Percentiles rank a stretch among this genome's conserved stretches.
phyloP scores from a whole-genome alignment of 2,329 filamentous ascomycete species.

The Ceratocystiopsis minuta region DNA sequence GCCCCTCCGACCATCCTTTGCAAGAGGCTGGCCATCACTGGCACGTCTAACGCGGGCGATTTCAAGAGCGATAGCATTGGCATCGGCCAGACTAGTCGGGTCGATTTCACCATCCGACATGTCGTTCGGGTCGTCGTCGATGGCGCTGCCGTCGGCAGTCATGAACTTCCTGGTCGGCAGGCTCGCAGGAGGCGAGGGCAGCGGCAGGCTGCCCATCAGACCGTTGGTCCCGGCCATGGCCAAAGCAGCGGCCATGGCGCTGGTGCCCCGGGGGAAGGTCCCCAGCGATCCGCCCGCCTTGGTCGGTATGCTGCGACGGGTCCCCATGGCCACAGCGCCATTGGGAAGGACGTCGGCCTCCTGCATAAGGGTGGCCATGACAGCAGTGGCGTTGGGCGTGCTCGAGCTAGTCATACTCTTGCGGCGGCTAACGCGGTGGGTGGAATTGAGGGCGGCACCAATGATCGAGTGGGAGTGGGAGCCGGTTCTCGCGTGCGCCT shows the following conservation, averaged over 20 bases:
- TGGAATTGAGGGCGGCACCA: constrained; percentile 46
- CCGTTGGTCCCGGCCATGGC: constrained; percentile 3
- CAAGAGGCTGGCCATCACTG: constrained; percentile 72
- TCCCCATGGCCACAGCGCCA: constrained; percentile 37
- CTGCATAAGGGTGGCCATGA: constrained; percentile 54
- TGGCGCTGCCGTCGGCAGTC: constrained; percentile 35
- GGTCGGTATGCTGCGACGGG: constrained; percentile 50
- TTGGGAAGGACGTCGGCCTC: constrained; percentile 41
- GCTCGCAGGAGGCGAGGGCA: constrained; percentile 49
- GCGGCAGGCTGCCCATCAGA: constrained; percentile 35
- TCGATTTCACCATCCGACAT: constrained; percentile 31
- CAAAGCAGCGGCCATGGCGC: constrained; percentile 7
- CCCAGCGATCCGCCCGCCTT: constrained; percentile 28
- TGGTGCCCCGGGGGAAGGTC: not conserved
- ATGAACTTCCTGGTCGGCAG: constrained; percentile 41
- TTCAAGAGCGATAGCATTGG: constrained; percentile 18
- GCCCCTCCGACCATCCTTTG: constrained; percentile 64
- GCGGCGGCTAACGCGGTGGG: constrained; percentile 74
- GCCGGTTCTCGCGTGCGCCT: constrained; percentile 55
- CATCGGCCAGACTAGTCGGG: constrained; percentile 3
- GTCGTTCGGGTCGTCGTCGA: constrained; percentile 51
- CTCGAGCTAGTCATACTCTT: constrained; percentile 77
- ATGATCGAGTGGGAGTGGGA: constrained; percentile 54
- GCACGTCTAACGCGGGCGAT: constrained; percentile 41
- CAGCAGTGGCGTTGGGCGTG: constrained; percentile 48